Base-by-base conservation (phyloP, 148 eudicot genomes). In the Agrostemma githago region DNA sequence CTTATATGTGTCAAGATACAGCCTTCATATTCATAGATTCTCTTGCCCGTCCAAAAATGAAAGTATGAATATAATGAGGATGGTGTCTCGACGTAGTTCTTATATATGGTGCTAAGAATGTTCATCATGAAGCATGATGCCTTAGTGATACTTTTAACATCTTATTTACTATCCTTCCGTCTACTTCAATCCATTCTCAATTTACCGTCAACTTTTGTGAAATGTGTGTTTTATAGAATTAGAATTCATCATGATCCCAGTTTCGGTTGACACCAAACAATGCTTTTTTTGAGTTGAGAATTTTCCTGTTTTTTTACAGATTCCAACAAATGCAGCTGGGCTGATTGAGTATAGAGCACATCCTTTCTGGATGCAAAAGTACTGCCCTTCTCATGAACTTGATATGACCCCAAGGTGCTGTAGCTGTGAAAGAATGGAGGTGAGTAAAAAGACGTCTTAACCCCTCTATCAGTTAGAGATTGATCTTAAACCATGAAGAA, bases 341-440 rank as follows among this genome's bases (percentile, higher is more conserved):
- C 88, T 87, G 26, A 92, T 95, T 37, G 99, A 95, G 84, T 95
- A 95, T 68, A 79, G 97, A 81, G 97, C 99, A 79, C 97, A 92
- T 82, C 97, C 92, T 72, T 95, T 92, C 80, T 95, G 99, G 99
- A 76, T 67, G 76, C 97, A 95, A n/a, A 95, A 95, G 83, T 95
- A 95, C 79, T 95, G 99, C 81, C 99, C 97, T 62, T 85, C 91
- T 8, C 99, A 95, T 74, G 99, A 95, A 76, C 70, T 53, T 76
- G 99, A 95, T 75, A 82, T 87, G 72, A 95, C 99, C 20, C 94
- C 97, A 40, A 83, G 99, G 74, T 95, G 99, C 77, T 95, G 99
- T 77, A 95, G 99, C 86, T 95, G 99, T 77, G 99, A 95, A 81
- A 85, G 94, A 84, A 89, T 95, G 96, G 99, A 95, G 96, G 99